Conservation (phyloP, 306 rosid species). For the Quercus glauca region DNA sequence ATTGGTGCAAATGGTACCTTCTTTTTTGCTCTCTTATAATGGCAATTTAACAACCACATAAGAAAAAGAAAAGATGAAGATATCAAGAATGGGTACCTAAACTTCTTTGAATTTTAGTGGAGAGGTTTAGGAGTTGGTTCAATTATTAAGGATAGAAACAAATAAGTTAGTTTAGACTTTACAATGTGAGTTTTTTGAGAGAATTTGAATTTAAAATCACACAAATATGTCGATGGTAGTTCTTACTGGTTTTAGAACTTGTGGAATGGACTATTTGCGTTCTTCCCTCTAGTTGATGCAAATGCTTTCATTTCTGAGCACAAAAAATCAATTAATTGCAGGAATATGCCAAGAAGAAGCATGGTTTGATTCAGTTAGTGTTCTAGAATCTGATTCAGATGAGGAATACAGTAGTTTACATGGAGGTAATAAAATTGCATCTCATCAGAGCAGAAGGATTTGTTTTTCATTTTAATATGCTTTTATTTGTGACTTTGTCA, state of each 20-base stretch:
- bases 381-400: constrained; percentile 79
- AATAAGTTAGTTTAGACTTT: background rate
- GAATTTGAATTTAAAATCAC: no score
- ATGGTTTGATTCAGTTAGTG: constrained; percentile 85
- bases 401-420: constrained; percentile 84
- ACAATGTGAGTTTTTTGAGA: background rate
- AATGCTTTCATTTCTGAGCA: constrained; percentile 13
- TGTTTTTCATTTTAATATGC: background rate
- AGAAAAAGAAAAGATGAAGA: background rate
- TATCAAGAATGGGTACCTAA: background rate
- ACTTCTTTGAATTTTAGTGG: background rate
- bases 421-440: constrained; percentile 58
- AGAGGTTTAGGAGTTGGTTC: constrained; percentile 5
- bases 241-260: background rate
- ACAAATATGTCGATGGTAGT: background rate
- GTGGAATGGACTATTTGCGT: background rate
- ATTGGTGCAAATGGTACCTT: constrained; percentile 54
- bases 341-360: constrained; percentile 75
- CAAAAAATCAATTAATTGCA: constrained; percentile 22
- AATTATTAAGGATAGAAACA: background rate
- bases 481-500: background rate
- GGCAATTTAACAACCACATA: background rate
- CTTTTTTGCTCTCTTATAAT: background rate
- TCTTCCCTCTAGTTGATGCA: constrained; percentile 7
- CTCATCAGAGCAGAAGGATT: constrained; percentile 3